Evolutionary conservation across 2,329 filamentous ascomycete species (phyloP).

Genomic region (Pseudogymnoascus sp.): DNA sequence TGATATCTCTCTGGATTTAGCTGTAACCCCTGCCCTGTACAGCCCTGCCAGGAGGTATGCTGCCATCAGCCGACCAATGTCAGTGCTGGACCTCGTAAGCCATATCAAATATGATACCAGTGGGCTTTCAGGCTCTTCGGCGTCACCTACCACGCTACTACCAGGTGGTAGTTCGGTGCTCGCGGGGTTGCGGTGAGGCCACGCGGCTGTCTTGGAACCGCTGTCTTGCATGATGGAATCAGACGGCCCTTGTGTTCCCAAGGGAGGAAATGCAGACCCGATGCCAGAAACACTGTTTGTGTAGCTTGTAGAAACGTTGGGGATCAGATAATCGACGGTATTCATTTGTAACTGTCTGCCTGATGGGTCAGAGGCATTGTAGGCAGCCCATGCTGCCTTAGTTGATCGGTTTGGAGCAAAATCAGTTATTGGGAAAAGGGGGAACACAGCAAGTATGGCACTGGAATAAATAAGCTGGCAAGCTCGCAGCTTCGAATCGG

Average conservation of each 20-base stretch:
- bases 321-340: conserved; percentile 61
- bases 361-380: conserved; percentile 46
- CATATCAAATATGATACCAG: conserved; percentile 69
- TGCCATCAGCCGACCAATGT: conserved; percentile 60
- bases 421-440: conserved; percentile 43
- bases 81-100: conserved; percentile 51
- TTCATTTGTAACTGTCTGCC: conserved; percentile 36
- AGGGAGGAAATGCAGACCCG: conserved; percentile 19
- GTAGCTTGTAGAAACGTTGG: conserved; percentile 32
- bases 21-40: conserved; percentile 61
- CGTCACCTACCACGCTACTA: conserved; percentile 30
- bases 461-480: conserved; percentile 65
- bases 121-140: conserved; percentile 61
- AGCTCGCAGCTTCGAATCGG: conserved; percentile 71
- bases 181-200: conserved; percentile 18
- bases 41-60: conserved; percentile 63
- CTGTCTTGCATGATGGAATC: conserved; percentile 15
- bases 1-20: conserved; percentile 56
- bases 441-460: conserved; percentile 63
- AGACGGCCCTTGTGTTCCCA: not conserved
- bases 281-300: conserved; percentile 40
- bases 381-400: conserved; percentile 45
- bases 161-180: not conserved
- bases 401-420: conserved; percentile 45
- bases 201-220: conserved; percentile 20